Conservation (phyloP, 1,284 basidiomycete genomes). For the Retiboletus fuscus region DNA sequence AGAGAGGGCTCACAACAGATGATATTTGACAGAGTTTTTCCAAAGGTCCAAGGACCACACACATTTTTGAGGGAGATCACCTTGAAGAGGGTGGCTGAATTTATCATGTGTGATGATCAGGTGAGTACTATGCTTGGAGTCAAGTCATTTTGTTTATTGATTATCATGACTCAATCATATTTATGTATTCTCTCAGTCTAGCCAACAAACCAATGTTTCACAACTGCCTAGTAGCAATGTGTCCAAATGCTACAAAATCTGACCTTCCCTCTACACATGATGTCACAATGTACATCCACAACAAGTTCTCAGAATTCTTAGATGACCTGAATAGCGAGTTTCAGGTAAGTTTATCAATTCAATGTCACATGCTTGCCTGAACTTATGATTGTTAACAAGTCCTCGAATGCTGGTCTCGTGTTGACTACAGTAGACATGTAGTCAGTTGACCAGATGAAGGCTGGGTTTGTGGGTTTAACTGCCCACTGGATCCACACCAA, state of each 20-base stretch:
- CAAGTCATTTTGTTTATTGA: not conserved
- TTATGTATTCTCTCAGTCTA: not conserved
- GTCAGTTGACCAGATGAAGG: conserved; percentile 6
- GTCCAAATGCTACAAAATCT: not conserved
- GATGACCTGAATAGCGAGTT: not conserved
- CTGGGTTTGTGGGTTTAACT: conserved; percentile 1
- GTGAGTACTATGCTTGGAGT: not conserved
- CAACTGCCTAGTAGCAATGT: conserved; percentile 2
- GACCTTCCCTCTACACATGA: not conserved
- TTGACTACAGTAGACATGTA: conserved; percentile 5
- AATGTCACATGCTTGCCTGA: not conserved
- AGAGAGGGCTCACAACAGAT: not conserved
- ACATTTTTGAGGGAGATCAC: not conserved
- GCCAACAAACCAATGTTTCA: not conserved
- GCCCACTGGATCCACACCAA: conserved; percentile 1
- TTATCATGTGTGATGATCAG: not conserved
- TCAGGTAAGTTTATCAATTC: not conserved
- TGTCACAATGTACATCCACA: not conserved
- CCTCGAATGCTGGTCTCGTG: not conserved
- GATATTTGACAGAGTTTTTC: not conserved
- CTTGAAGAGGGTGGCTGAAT: conserved; percentile 3
- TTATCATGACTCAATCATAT: not conserved
- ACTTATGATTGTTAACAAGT: not conserved
- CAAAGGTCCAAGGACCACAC: not conserved
- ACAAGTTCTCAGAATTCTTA: conserved; percentile 2